Percentiles rank a stretch among this genome's conserved stretches.
Evolutionary conservation across 1,284 basidiomycete species (phyloP).

Genomic region (Microbotryum scabiosae): DNA sequence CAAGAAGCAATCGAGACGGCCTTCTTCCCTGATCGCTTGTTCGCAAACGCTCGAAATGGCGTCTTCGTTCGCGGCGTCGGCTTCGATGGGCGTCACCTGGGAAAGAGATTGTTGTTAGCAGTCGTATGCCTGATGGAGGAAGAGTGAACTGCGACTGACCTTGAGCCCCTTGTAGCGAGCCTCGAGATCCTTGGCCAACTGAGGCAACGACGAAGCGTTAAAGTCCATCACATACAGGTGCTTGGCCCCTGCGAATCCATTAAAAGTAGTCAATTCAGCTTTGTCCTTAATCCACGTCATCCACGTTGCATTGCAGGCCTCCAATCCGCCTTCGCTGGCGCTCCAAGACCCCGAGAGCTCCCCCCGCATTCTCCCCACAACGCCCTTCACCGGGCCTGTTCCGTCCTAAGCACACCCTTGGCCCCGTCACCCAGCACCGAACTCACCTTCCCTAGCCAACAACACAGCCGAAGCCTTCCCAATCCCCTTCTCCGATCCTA

Average conservation of each 20-base stretch:
- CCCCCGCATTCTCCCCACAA: no score
- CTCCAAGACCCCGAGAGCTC: no score
- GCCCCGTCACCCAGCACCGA: not conserved
- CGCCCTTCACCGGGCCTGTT: no score
- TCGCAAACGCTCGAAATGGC: conserved; percentile 62
- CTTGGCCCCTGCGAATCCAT: conserved; percentile 53
- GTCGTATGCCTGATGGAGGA: no score
- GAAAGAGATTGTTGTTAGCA: not conserved
- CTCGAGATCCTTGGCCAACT: conserved; percentile 60
- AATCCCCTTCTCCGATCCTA: conserved; percentile 71
- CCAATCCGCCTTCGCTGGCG: no score
- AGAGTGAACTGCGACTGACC: conserved; percentile 41
- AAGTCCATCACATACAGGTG: conserved; percentile 81
- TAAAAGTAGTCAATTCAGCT: not conserved
- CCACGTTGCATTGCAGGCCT: not conserved
- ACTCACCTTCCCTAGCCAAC: conserved; percentile 70
- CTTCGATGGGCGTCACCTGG: conserved; percentile 61
- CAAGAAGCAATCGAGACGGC: conserved; percentile 83
- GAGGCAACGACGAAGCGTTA: conserved; percentile 58
- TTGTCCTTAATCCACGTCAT: not conserved
- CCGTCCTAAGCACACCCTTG: not conserved
- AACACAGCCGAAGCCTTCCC: conserved; percentile 61
- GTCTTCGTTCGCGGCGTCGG: conserved; percentile 73
- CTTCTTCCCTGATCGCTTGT: conserved; percentile 66
- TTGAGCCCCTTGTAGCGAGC: conserved; percentile 67